phyloP scores from a whole-genome alignment of 352 stramenopile species.

The Phytophthora ohioensis region DNA sequence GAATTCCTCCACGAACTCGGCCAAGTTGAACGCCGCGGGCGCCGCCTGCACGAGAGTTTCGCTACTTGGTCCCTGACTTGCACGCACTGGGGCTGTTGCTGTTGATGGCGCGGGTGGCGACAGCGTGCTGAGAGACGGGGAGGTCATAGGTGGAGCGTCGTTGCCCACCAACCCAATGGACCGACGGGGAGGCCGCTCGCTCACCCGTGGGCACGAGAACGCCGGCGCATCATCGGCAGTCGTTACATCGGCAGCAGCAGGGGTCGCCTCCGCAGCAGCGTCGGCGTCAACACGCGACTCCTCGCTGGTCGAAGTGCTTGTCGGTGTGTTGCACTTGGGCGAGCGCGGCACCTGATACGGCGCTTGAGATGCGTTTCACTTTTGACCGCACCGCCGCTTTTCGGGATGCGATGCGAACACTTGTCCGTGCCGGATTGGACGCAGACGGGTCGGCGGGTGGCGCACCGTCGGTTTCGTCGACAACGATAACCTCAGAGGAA shows the following conservation, averaged over 20 bases:
- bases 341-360: neutral
- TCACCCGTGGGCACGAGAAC: no score
- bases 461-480: neutral
- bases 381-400: neutral
- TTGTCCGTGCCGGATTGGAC: neutral
- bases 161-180: neutral
- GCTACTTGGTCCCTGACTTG: neutral
- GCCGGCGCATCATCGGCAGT: neutral
- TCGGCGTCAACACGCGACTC: no score
- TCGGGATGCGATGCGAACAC: neutral
- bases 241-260: no score
- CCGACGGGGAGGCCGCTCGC: neutral
- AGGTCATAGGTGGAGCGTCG: neutral
- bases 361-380: neutral
- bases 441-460: neutral
- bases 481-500: neutral
- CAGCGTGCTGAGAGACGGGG: neutral
- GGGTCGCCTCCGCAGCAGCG: no score
- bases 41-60: neutral
- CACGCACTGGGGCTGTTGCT: no score
- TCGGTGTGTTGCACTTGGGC: no score
- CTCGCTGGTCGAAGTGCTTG: no score
- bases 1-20: neutral
- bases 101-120: neutral
- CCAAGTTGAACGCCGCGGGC: slow-evolving; percentile 1